A percentile compares a stretch with the other conserved stretches of the same genome.
Evolutionary conservation across 2,329 filamentous ascomycete genomes (phyloP).

Genomic region (Chrysoporthe deuterocubensis): DNA sequence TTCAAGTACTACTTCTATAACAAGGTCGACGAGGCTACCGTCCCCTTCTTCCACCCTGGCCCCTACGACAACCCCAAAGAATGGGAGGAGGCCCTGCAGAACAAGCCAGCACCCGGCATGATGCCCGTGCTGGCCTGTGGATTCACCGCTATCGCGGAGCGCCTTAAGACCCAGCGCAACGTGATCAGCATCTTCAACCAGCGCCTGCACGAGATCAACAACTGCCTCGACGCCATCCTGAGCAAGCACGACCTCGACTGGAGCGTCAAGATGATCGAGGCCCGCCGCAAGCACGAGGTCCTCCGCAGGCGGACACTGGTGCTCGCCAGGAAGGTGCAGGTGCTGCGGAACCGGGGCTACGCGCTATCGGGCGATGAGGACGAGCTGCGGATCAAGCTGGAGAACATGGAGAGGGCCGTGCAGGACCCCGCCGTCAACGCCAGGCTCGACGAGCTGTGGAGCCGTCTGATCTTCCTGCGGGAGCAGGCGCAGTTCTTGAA

Average conservation of each 20-base stretch:
- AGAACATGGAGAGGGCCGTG: constrained; percentile 69
- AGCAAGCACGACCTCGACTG: constrained; percentile 77
- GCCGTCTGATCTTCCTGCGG: constrained; percentile 73
- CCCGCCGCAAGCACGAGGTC: constrained; percentile 72
- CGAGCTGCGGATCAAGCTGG: constrained; percentile 72
- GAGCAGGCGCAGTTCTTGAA: constrained; percentile 74
- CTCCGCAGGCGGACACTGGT: constrained; percentile 74
- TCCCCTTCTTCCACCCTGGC: constrained; percentile 76
- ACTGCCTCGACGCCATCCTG: constrained; percentile 71
- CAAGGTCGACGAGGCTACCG: constrained; percentile 72
- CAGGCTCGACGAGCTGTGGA: constrained; percentile 84
- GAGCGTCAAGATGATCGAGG: constrained; percentile 73
- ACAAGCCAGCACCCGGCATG: constrained; percentile 75
- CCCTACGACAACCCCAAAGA: constrained; percentile 74
- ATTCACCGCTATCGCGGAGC: constrained; percentile 71
- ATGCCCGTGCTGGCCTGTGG: constrained; percentile 78
- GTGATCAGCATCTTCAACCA: constrained; percentile 72
- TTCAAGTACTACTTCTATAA: constrained; percentile 91
- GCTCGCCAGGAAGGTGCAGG: constrained; percentile 79
- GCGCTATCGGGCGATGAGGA: constrained; percentile 81
- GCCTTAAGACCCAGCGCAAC: constrained; percentile 72
- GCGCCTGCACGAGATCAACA: constrained; percentile 79
- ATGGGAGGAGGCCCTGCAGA: constrained; percentile 83
- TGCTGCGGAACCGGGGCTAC: constrained; percentile 80
- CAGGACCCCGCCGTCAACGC: constrained; percentile 77